phyloP scores from a whole-genome alignment of 495 filamentous ascomycete species.

The Chaetomidium leptoderma region DNA sequence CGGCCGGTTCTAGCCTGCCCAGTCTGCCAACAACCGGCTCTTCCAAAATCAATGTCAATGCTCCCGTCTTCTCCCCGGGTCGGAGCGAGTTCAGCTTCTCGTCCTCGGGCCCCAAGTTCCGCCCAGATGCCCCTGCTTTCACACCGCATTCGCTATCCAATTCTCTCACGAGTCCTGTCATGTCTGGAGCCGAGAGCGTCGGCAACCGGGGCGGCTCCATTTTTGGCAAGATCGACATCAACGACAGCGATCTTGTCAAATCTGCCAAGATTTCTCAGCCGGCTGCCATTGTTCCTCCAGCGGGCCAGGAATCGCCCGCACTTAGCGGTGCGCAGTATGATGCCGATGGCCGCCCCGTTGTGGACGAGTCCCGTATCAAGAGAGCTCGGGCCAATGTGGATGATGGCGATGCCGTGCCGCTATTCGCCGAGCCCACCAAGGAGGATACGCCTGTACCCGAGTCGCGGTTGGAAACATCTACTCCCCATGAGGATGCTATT shows the following conservation, averaged over 20 bases:
- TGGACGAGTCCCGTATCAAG: constrained; percentile 64
- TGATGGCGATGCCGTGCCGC: constrained; percentile 63
- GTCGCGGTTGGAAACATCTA: constrained; percentile 7
- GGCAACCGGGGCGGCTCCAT: constrained; percentile 52
- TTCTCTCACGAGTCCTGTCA: constrained; percentile 35
- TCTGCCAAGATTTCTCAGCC: constrained; percentile 70
- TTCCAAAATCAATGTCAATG: constrained; percentile 61
- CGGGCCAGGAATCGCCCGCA: constrained; percentile 37
- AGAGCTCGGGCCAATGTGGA: constrained; percentile 57
- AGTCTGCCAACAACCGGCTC: constrained; percentile 35
- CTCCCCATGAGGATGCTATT: constrained; percentile 27
- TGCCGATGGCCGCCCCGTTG: constrained; percentile 46
- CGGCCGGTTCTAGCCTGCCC: constrained; percentile 37
- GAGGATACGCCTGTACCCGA: constrained; percentile 30
- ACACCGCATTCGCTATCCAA: constrained; percentile 53
- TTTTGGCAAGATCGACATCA: constrained; percentile 69
- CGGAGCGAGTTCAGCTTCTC: constrained; percentile 71
- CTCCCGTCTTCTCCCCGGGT: constrained; percentile 67
- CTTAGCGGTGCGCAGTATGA: constrained; percentile 44
- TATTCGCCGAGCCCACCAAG: constrained; percentile 53
- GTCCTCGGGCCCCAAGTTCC: constrained; percentile 62
- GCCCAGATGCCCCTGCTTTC: constrained; percentile 77
- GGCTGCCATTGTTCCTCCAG: constrained; percentile 72
- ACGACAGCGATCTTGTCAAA: constrained; percentile 52
- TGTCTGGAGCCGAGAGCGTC: constrained; percentile 35